These are phyloP conservation scores for Phytophthora quininea DNA, from an alignment of 352 stramenopile genomes.

Conservation along the genomic window DNA sequence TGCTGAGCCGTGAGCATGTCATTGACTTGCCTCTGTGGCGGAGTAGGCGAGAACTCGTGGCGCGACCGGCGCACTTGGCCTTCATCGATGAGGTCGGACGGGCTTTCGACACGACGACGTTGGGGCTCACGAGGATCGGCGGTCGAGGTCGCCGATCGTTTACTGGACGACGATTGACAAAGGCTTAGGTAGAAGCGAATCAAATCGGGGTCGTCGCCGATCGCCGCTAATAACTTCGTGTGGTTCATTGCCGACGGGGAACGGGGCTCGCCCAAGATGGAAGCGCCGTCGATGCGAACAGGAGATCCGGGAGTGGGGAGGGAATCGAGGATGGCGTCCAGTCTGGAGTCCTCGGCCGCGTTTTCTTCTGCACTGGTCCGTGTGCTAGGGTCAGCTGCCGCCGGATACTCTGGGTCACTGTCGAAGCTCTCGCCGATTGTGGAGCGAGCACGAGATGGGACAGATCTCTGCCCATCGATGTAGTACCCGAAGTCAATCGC, in stretches of 20 bases:
- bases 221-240: not conserved
- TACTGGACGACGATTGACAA: not conserved
- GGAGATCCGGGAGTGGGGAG: not conserved
- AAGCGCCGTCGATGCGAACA: not conserved
- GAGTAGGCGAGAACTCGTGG: not conserved
- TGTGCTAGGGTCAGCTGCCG: not conserved
- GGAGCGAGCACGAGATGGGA: not conserved
- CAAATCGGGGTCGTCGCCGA: not conserved
- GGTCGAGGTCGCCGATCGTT: not conserved
- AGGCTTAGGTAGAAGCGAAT: not conserved
- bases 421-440: not conserved
- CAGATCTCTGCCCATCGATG: not conserved
- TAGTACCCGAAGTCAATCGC: not conserved
- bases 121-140: not conserved
- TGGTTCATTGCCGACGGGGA: not conserved
- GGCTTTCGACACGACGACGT: not conserved
- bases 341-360: no score
- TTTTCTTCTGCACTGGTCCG: not conserved
- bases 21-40: not conserved
- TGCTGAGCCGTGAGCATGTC: not conserved
- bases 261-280: not conserved
- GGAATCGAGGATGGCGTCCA: no score
- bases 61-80: not conserved
- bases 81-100: not conserved
- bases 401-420: not conserved